Evolutionary conservation across 169 alveolate species (phyloP).

Genomic region (Plasmodium gaboni): DNA sequence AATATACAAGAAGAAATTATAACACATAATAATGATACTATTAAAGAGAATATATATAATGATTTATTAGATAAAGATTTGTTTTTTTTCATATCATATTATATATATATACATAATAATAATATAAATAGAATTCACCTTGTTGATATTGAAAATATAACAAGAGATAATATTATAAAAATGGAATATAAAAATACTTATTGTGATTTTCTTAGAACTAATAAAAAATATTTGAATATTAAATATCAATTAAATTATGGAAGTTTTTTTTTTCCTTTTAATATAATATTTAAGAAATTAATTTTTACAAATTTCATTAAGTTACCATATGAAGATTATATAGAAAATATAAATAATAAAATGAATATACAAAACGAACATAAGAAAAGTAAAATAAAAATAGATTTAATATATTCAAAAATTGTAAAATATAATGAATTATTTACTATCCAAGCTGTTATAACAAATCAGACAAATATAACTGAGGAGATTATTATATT

Average conservation of each 20-base stretch:
- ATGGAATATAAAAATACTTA: constrained; percentile 35
- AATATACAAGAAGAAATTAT: neutral
- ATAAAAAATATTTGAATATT: constrained; percentile 9
- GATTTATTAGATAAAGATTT: neutral
- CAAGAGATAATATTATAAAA: neutral
- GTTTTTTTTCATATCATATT: neutral
- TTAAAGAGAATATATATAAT: constrained; percentile 1
- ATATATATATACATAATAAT: constrained; percentile 55
- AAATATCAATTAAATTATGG: constrained; percentile 27
- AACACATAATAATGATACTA: neutral
- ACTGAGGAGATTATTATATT: constrained; percentile 71
- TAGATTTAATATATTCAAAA: constrained; percentile 44
- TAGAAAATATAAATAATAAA: neutral
- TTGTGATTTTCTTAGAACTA: constrained; percentile 30
- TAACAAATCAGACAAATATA: constrained; percentile 66
- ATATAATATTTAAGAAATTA: constrained; percentile 22
- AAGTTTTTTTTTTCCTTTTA: constrained; percentile 57
- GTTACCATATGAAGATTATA: constrained; percentile 14
- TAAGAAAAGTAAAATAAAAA: constrained; percentile 57
- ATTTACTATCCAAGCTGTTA: constrained; percentile 50
- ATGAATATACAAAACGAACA: constrained; percentile 6
- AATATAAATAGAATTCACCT: constrained; percentile 27
- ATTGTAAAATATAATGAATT: constrained; percentile 58
- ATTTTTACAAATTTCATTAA: constrained; percentile 9
- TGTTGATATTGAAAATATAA: constrained; percentile 11